phyloP scores from a whole-genome alignment of 176 grass and related monocot species.

The Oryza nivara region DNA sequence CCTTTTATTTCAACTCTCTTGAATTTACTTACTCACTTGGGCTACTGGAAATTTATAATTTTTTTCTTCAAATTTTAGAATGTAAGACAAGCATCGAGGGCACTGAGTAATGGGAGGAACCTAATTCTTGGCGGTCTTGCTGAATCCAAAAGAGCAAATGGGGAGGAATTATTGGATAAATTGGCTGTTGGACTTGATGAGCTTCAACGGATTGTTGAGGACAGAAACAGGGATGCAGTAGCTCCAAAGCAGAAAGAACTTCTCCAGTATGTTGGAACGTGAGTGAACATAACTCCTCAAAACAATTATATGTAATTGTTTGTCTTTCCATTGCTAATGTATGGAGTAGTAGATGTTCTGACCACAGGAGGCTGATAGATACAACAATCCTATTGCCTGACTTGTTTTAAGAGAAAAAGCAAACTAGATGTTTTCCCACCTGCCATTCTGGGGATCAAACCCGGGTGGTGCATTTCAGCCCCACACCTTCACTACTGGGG shows the following conservation, averaged over 20 bases:
- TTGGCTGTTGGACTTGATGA: constrained; percentile 80
- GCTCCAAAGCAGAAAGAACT: constrained; percentile 97
- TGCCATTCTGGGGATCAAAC: neutral
- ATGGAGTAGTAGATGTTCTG: neutral
- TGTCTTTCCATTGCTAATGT: constrained; percentile 4
- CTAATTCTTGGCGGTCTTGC: constrained; percentile 79
- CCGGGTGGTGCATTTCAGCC: neutral
- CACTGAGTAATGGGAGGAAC: constrained; percentile 69
- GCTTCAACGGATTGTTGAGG: constrained; percentile 77
- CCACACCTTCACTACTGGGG: neutral
- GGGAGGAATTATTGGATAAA: constrained; percentile 76
- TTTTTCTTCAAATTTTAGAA: constrained; percentile 61
- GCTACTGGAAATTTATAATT: constrained; percentile 28
- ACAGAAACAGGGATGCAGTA: constrained; percentile 86
- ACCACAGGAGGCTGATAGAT: neutral
- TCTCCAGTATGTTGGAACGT: constrained; percentile 95
- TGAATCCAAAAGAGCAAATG: constrained; percentile 95
- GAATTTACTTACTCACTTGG: constrained; percentile 25
- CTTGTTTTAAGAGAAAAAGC: neutral
- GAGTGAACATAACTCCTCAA: constrained; percentile 37
- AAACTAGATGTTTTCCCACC: neutral
- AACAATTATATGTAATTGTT: constrained; percentile 27
- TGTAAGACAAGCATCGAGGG: constrained; percentile 85
- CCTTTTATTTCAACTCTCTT: neutral
- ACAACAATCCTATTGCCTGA: constrained; percentile 25